Conservation (phyloP, 2,329 filamentous ascomycete species). For the Hirsutella rhossiliensis region DNA sequence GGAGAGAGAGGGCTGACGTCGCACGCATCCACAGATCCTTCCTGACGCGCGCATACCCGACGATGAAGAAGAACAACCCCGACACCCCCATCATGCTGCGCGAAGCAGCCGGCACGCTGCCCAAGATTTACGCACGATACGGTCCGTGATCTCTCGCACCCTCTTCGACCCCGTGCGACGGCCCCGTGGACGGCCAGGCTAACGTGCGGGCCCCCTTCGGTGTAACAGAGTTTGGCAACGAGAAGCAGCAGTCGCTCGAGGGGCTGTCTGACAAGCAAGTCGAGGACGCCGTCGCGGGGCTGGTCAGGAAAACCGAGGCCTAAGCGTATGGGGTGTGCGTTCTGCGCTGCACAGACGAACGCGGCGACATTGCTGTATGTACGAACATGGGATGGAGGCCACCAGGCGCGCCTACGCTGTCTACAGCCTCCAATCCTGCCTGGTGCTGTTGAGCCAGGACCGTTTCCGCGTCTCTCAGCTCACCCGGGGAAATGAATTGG, state of each 20-base stretch:
- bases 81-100: conserved; percentile 87
- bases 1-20: no score
- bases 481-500: no score
- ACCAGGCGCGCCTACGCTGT: no score
- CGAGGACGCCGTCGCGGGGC: conserved; percentile 41
- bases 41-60: conserved; percentile 82
- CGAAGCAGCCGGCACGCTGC: conserved; percentile 75
- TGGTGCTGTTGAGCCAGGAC: no score
- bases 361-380: no score
- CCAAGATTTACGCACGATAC: conserved; percentile 85
- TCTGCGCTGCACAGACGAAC: background rate
- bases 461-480: no score
- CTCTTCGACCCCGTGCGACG: background rate
- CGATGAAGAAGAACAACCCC: conserved; percentile 99
- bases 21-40: conserved; percentile 58
- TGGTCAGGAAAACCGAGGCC: conserved; percentile 30
- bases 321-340: background rate
- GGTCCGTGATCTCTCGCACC: conserved; percentile 38
- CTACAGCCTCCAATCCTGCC: no score
- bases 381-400: no score
- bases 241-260: conserved; percentile 46
- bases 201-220: conserved; percentile 2
- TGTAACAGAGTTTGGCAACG: conserved; percentile 39
- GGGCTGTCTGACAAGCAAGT: conserved; percentile 49
- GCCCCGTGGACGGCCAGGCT: conserved; percentile 4